Percentiles rank a stretch among this genome's conserved stretches.
phyloP scores from a whole-genome alignment of 768 basidiomycete species.

The Pulveroboletus sp. region DNA sequence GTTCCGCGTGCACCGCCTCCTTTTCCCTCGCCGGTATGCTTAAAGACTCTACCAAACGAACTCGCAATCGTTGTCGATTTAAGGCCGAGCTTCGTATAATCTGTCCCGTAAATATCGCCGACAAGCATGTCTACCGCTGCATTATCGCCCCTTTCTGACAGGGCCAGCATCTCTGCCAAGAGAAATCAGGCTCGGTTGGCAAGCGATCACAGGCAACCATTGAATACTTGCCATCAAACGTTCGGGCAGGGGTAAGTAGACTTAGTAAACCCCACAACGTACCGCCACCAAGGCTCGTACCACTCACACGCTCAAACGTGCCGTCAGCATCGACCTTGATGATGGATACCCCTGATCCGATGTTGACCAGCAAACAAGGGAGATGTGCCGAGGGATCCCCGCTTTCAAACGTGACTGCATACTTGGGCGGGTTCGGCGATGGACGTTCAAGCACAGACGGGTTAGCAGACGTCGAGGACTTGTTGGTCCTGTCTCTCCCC shows the following conservation, averaged over 20 bases:
- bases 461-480: constrained; percentile 10
- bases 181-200: constrained; percentile 2
- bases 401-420: constrained; percentile 81
- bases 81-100: constrained; percentile 90
- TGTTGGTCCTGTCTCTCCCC: constrained; percentile 1
- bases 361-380: constrained; percentile 95
- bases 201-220: not conserved
- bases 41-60: constrained; percentile 98
- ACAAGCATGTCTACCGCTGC: constrained; percentile 96
- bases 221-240: constrained; percentile 80
- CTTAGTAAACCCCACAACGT: constrained; percentile 96
- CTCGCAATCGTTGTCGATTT: constrained; percentile 98
- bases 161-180: constrained; percentile 82
- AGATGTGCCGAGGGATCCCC: constrained; percentile 79
- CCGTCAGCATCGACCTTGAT: constrained; percentile 97
- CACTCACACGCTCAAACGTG: constrained; percentile 91
- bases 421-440: constrained; percentile 85
- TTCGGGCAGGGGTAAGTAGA: constrained; percentile 88
- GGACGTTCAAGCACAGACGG: constrained; percentile 63
- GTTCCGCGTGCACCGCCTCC: constrained; percentile 50
- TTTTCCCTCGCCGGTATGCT: constrained; percentile 56
- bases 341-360: constrained; percentile 95
- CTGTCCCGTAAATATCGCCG: constrained; percentile 98
- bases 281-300: constrained; percentile 95
- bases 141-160: constrained; percentile 94